Evolutionary conservation across 2,329 filamentous ascomycete genomes (phyloP).

Genomic region (Penicillium expansum): DNA sequence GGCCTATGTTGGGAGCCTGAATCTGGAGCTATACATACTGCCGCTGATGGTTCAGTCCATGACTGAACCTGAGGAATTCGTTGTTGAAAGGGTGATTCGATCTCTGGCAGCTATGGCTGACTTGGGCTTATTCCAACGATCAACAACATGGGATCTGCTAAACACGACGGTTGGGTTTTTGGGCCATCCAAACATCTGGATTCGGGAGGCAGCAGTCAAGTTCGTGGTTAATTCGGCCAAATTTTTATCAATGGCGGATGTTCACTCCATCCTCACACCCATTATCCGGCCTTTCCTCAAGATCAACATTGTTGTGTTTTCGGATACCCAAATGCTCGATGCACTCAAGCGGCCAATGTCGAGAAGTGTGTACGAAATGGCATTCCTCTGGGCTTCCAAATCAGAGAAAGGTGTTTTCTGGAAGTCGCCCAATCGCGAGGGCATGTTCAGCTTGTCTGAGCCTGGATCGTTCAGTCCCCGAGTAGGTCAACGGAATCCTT

Average conservation of each 20-base stretch:
- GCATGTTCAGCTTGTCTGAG: slow-evolving; percentile 65
- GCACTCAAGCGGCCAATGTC: slow-evolving; percentile 78
- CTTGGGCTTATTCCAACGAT: slow-evolving; percentile 79
- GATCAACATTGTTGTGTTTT: slow-evolving; percentile 64
- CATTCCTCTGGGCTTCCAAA: slow-evolving; percentile 80
- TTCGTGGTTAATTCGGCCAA: slow-evolving; percentile 75
- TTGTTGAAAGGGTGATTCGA: slow-evolving; percentile 84
- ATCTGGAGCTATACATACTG: slow-evolving; percentile 89
- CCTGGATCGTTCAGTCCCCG: slow-evolving; percentile 56
- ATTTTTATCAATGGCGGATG: slow-evolving; percentile 75
- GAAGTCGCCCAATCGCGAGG: slow-evolving; percentile 70
- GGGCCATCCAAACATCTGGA: slow-evolving; percentile 93
- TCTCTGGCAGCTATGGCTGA: slow-evolving; percentile 85
- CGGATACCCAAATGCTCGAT: slow-evolving; percentile 73
- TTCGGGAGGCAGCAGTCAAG: slow-evolving; percentile 81
- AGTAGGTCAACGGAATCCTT: slow-evolving; percentile 49
- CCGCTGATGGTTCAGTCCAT: slow-evolving; percentile 94
- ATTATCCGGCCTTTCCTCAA: slow-evolving; percentile 80
- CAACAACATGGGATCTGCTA: slow-evolving; percentile 82
- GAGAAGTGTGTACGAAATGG: slow-evolving; percentile 77
- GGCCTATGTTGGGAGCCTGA: slow-evolving; percentile 82
- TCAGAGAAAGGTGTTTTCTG: slow-evolving; percentile 82
- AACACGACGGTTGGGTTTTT: slow-evolving; percentile 80
- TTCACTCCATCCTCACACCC: slow-evolving; percentile 77
- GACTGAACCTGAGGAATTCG: slow-evolving; percentile 88